Evolutionary conservation across 768 basidiomycete genomes (phyloP), one percentile per base, ranked within the genome.

Genomic region (Pisolithus tinctorius): DNA sequence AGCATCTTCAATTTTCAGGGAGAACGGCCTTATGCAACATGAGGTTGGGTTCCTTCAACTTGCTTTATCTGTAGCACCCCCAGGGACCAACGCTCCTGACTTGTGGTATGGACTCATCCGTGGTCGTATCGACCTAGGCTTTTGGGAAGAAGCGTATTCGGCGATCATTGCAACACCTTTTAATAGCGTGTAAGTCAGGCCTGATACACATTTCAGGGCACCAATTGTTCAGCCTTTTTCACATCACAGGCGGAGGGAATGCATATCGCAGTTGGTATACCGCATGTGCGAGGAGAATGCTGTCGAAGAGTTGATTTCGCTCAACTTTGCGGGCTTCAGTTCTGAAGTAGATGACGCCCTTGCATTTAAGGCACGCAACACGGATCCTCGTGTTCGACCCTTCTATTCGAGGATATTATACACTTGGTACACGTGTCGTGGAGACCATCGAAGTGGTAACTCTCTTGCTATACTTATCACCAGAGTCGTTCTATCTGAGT

Each of bases 401-500:
- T 84, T 82, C 62, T 98, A 95, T 72, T 84, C 92, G 34, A 81
- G 83, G 60, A 90, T 98, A 49, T 70, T 98, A n/a, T 95, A 96
- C 69, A 85, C 91, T 44, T 98, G 93, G 93, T 86, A 93, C 65
- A 80, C 86, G 58, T 77, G 79, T 50, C 77, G 89, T 64, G 88
- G 89, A 26, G 93, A 97, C 66, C 93, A 93, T 70, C 82, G 92
- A 47, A 92, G 81, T 65, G 96, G 95, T 94, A 65, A 68, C 82
- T 74, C 14, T 31, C 55, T 53, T 41, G 29, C 38, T 31, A 39
- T 48, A 48, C 25, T 53, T 50, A 36, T 50, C 47, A 49, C 51
- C 54, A 31, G 49, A 31, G 38, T 30, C 30, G 31, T 41, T 44
- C 43, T 54, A 51, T 58, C 59, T 60, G 55, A 64, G 58, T 64